phyloP scores from a whole-genome alignment of 768 basidiomycete genomes.

The Mycena leptocephala region DNA sequence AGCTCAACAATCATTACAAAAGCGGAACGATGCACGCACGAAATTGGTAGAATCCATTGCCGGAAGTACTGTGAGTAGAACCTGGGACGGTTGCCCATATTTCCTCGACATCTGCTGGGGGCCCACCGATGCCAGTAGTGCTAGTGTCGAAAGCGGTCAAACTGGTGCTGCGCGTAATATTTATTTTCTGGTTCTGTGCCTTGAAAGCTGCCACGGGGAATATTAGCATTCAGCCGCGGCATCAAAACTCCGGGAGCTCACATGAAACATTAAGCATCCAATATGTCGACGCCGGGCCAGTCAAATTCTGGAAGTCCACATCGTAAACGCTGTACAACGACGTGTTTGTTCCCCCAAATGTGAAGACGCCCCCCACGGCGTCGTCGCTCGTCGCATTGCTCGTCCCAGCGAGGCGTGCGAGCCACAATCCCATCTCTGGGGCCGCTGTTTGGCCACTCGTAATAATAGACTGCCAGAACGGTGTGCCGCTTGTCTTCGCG shows the following conservation, averaged over 20 bases:
- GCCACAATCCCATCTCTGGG: neutral
- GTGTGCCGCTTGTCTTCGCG: neutral
- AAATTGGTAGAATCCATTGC: neutral
- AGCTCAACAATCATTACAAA: neutral
- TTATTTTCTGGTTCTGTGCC: neutral
- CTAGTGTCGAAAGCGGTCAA: neutral
- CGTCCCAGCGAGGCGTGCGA: neutral
- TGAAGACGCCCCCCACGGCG: neutral
- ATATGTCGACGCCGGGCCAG: neutral
- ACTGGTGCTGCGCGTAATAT: neutral
- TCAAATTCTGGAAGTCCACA: neutral
- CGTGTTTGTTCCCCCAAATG: neutral
- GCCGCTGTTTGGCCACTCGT: neutral
- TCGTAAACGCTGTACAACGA: neutral
- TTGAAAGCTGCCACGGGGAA: neutral
- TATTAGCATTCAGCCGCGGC: neutral
- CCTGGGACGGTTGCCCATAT: neutral
- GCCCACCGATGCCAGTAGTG: neutral
- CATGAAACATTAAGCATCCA: neutral
- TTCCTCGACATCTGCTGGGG: neutral
- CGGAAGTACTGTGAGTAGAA: neutral
- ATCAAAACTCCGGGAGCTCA: neutral
- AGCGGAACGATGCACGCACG: neutral
- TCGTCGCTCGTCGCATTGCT: neutral
- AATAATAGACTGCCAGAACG: conserved; percentile 1